A percentile compares a stretch with the other conserved stretches of the same genome.
These are phyloP conservation scores for Papiliotrema flavescens DNA, from an alignment of 1,284 basidiomycete genomes.

Conservation along the genomic window DNA sequence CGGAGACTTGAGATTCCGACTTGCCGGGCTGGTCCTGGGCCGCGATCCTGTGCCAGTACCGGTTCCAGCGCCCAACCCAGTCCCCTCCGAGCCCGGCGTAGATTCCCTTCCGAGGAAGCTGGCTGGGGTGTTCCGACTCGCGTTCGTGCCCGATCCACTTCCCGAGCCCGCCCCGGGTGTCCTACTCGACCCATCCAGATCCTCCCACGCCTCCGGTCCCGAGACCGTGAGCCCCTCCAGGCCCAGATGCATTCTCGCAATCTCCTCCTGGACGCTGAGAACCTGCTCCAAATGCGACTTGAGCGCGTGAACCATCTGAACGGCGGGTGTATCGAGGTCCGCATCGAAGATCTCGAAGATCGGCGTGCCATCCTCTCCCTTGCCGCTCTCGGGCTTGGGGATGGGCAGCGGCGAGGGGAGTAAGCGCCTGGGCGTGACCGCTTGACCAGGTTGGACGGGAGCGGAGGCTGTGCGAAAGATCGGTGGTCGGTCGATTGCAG, in stretches of 20 bases:
- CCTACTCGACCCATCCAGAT: not conserved
- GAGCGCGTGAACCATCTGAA: conserved; percentile 22
- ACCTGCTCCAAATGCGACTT: conserved; percentile 30
- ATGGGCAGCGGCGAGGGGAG: conserved; percentile 1
- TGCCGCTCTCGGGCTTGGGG: not conserved
- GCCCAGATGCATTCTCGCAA: conserved; percentile 30
- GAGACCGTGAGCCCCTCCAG: conserved; percentile 21
- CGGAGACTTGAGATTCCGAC: not conserved
- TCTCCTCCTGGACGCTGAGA: conserved; percentile 28
- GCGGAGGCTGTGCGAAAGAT: conserved; percentile 11
- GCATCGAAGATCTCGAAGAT: conserved; percentile 38
- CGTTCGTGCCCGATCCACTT: not conserved
- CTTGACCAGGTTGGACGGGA: conserved; percentile 7
- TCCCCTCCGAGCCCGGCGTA: not conserved
- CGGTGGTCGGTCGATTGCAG: conserved; percentile 4
- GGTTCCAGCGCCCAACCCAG: not conserved
- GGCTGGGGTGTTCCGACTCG: not conserved
- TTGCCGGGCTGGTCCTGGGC: not conserved
- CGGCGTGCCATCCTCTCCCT: conserved; percentile 11
- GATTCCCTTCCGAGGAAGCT: not conserved
- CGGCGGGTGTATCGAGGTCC: conserved; percentile 14
- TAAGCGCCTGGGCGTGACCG: not conserved
- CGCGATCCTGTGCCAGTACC: not conserved
- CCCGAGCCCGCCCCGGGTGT: not conserved
- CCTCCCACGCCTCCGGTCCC: conserved; percentile 1